Evolutionary conservation across 139 green algal species (phyloP), one percentile per base, ranked within the genome.

Genomic region (Yamagishiella unicocca): DNA sequence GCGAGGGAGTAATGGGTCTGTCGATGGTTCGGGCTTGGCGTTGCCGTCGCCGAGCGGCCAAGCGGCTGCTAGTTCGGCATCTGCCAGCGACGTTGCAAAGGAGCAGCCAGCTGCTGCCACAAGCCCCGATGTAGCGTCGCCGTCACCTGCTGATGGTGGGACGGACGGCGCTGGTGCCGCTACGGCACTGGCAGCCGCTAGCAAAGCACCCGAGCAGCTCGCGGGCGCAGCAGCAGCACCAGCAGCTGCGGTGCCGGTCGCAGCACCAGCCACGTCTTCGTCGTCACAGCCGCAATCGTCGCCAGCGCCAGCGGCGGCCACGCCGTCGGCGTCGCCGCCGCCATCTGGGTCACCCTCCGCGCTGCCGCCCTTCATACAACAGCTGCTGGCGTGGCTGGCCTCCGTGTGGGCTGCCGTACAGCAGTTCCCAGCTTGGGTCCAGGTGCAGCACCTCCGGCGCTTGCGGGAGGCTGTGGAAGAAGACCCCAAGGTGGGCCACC

Each of bases 401-500:
- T 78, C 73, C 35, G 25, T 84, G 58, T 40, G n/a, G 50, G 46
- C 73, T 10, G 54, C 66, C 38, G 38, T 91, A 8, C 31, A 66
- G 53, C 75, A 79, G n/a, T 70, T 91, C 33, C 91, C 91, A 10
- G 38, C 43, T 7, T 94, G 91, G 91, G 89, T 90, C 7, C 68
- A 83, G n/a, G 50, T 84, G 17, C 90, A 92, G 89, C 88, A 91
- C 75, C 61, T 95, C 43, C 40, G 83, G 38, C 79, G 83, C 64
- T 83, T 94, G 37, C 77, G 87, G 10, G 90, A 94, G 35, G 53
- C 62, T 43, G 73, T 66, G 33, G 90, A 94, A 37, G 92, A 90
- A 54, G 84, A 88, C 21, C 92, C 92, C 0, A 72, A 84, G 37
- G 81, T 77, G 43, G n/a, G 72, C 17, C 17, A n/a, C n/a, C n/a